Base-by-base conservation (phyloP, 2,329 filamentous ascomycete species). In the Fusarium marasasianum region DNA sequence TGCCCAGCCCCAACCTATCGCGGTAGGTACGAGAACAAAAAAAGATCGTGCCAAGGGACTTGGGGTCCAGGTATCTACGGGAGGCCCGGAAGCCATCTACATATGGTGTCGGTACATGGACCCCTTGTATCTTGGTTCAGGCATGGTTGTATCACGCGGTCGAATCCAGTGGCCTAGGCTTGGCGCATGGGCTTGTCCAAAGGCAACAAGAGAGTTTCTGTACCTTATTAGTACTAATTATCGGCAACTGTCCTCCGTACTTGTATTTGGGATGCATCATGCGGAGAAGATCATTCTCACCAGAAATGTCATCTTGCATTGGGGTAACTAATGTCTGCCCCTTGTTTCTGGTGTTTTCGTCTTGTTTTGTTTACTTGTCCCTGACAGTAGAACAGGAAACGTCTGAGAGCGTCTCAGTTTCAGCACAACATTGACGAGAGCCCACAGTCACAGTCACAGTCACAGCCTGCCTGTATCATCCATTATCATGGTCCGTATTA, bases 381-480 rank as follows among this genome's bases (percentile, higher is more conserved):
- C 60, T 66, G 43, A 22, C 22, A 44, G 35, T 40, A 37, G 51
- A 29, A 55, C 26, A 53, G 48, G 22, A 66, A 71, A 35, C 48
- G 62, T 72, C 63, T 64, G 68, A 59, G 63, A 53, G 53, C 40
- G 69, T 69, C 68, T 72, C 54, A 47, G 69, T 59, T 72, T 72
- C 68, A 72, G 68, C 64, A 31, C 24, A 56, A 44, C 44, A 33
- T 41, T 50, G 48, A 51, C 26, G 51, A 55, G 64, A 45, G 24
- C 17, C 41, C 55, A 58, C 41, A 48, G 41, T 51, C 33, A 35
- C 41, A 48, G 41, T 51, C 33, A 35, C 31, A 48, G 41, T 51
- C 33, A 15, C 33, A 35, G 33, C 7, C 33, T 35, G 33, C 2
- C 44, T 43, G 63, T 48, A 68, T 68, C 55, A 47, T 17, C n/a